Conservation (phyloP, 345 rosid species). For the Acer yangbiense region DNA sequence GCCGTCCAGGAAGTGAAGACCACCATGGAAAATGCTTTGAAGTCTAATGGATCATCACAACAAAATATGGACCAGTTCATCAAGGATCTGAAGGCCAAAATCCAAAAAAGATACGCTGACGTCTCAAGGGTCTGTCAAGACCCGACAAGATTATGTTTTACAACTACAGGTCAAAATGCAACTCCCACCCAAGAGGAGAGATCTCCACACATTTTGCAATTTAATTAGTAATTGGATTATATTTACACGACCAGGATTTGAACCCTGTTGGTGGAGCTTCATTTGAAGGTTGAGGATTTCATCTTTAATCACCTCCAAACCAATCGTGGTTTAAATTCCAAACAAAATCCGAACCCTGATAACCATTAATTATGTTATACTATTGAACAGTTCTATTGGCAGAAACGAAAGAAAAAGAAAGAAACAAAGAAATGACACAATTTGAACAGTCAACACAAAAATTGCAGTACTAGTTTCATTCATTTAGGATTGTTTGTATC, state of each 20-base stretch:
- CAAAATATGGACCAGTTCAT: conserved; percentile 30
- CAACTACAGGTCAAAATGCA: too few relatives aligned
- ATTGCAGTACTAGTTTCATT: conserved; percentile 22
- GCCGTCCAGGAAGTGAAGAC: conserved; percentile 15
- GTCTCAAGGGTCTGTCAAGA: too few relatives aligned
- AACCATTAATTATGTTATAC: not conserved
- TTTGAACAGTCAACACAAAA: conserved; percentile 1
- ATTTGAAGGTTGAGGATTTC: too few relatives aligned
- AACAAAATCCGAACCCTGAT: too few relatives aligned
- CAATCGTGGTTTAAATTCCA: too few relatives aligned
- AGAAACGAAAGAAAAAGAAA: conserved; percentile 17
- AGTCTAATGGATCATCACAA: conserved; percentile 31
- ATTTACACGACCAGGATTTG: too few relatives aligned
- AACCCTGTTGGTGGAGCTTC: too few relatives aligned
- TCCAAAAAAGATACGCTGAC: not conserved
- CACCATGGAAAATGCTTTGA: conserved; percentile 27
- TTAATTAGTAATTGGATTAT: too few relatives aligned
- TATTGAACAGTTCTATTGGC: not conserved
- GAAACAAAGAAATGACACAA: conserved; percentile 11
- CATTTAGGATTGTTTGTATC: conserved; percentile 48
- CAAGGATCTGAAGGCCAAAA: conserved; percentile 30
- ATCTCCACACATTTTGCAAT: too few relatives aligned
- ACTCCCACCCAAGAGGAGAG: too few relatives aligned
- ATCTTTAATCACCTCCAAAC: too few relatives aligned
- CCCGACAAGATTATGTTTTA: too few relatives aligned